Evolutionary conservation across 495 filamentous ascomycete species (phyloP), one percentile per base, ranked within the genome.

Genomic region (Peziza echinospora): DNA sequence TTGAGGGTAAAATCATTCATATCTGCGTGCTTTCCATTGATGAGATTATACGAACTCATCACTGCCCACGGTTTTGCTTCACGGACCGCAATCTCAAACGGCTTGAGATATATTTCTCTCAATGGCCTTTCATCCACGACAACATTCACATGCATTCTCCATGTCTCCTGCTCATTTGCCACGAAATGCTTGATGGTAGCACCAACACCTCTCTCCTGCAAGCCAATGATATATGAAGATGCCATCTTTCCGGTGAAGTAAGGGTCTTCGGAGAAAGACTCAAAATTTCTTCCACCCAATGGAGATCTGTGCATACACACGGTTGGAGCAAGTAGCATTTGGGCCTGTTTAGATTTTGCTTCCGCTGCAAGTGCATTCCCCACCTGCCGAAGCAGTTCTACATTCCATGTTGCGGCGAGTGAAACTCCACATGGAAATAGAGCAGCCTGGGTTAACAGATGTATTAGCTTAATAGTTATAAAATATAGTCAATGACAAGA

Each of bases 181-280:
- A 84, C 82, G 53, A 82, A 89, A 59, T 89, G 84, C 66, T 92
- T 92, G 46, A 87, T 70, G 0, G 81, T 83, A 19, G 82, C 78
- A 10, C 75, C 77, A 26, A 89, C 73, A 7, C 82, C 78, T 47
- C 73, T 73, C 41, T 73, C 71, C 56, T 92, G 81, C 25, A 89
- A 64, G 9, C 81, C 82, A 48, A 71, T 75, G 56, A 79, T 78
- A 46, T 82, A 76, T 55, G 76, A 65, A 3, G 79, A 75, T 24
- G 82, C 78, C 51, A 86, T 64, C 47, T 73, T 79, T 6, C 84
- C 84, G 0, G 82, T 79, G 3, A 92, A 66, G 13, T 77, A 66
- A 9, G 82, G 83, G 51, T 89, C 84, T 58, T 89, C 83, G 5
- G 81, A 82, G 59, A 85, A 87, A 0, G 80, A 83, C 63, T 91